Evolutionary conservation across 2,329 filamentous ascomycete species (phyloP).

Genomic region (Rhytidhysteron rufulum): DNA sequence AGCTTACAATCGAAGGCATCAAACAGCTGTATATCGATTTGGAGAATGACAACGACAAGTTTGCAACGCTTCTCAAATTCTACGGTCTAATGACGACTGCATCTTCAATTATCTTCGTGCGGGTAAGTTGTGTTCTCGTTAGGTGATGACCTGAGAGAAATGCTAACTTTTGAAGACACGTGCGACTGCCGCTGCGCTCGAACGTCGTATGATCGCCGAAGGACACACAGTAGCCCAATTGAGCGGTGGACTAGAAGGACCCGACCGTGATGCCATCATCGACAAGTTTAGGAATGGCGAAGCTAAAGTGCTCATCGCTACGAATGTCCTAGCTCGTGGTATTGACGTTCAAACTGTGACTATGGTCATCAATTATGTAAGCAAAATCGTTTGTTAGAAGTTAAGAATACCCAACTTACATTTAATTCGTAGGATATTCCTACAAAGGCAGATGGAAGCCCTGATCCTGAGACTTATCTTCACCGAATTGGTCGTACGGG

Average conservation of each 20-base stretch:
- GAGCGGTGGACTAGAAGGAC: slow-evolving; percentile 82
- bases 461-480: slow-evolving; percentile 92
- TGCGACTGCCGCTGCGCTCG: slow-evolving; percentile 79
- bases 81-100: slow-evolving; percentile 96
- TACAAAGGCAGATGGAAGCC: slow-evolving; percentile 57
- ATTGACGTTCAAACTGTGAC: slow-evolving; percentile 91
- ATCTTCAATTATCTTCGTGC: slow-evolving; percentile 97
- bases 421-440: slow-evolving; percentile 49
- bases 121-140: slow-evolving; percentile 64
- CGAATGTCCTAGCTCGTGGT: slow-evolving; percentile 91
- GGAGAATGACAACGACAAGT: slow-evolving; percentile 75
- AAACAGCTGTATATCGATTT: slow-evolving; percentile 98
- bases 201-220: slow-evolving; percentile 78
- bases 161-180: no score
- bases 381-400: slow-evolving; percentile 11
- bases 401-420: slow-evolving; percentile 10
- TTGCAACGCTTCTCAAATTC: slow-evolving; percentile 81
- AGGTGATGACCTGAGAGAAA: no score
- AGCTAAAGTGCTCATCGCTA: slow-evolving; percentile 95
- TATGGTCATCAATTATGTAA: slow-evolving; percentile 94
- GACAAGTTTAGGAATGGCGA: slow-evolving; percentile 80
- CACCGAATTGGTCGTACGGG: slow-evolving; percentile 97
- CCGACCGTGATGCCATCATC: slow-evolving; percentile 77
- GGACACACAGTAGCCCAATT: slow-evolving; percentile 89
- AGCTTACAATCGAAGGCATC: slow-evolving; percentile 94